These are phyloP conservation scores for Pleomassaria siparia DNA, from an alignment of 2,329 filamentous ascomycete species.

Conservation along the genomic window DNA sequence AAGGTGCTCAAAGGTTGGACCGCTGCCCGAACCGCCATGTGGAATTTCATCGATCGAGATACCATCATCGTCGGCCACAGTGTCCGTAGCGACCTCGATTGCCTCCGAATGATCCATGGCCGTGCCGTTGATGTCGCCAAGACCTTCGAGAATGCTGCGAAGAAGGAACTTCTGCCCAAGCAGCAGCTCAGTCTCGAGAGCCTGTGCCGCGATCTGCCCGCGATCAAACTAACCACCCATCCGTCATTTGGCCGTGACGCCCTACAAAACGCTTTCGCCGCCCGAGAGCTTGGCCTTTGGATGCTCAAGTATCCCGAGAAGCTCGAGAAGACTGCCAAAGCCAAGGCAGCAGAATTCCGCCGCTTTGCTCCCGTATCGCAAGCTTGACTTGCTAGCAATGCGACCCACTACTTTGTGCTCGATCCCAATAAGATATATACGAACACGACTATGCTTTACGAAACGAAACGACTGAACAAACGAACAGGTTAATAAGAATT, in stretches of 20 bases:
- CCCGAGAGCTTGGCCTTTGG: conserved; percentile 53
- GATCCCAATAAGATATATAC: too few relatives aligned
- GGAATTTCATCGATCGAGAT: conserved; percentile 31
- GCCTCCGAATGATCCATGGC: conserved; percentile 38
- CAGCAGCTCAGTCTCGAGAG: conserved; percentile 33
- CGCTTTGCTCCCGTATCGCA: not conserved
- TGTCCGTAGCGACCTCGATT: conserved; percentile 35
- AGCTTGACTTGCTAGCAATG: not conserved
- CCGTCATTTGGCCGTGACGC: conserved; percentile 47
- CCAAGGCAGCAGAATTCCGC: conserved; percentile 31
- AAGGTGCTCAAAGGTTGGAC: conserved; percentile 38
- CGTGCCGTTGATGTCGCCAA: conserved; percentile 35
- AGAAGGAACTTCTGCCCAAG: conserved; percentile 34
- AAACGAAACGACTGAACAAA: not conserved
- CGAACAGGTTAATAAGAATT: not conserved
- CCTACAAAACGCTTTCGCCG: conserved; percentile 54
- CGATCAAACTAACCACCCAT: conserved; percentile 15
- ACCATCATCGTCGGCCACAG: conserved; percentile 40
- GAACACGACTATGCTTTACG: not conserved
- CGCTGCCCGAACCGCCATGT: conserved; percentile 32
- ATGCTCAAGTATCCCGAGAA: conserved; percentile 44
- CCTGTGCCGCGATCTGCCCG: conserved; percentile 23
- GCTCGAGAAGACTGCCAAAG: conserved; percentile 41
- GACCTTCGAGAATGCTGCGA: conserved; percentile 35
- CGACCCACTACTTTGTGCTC: too few relatives aligned